These are phyloP conservation scores for Ophiocordyceps camponoti-rufipedis DNA, from an alignment of 2,329 filamentous ascomycete species.

Conservation along the genomic window DNA sequence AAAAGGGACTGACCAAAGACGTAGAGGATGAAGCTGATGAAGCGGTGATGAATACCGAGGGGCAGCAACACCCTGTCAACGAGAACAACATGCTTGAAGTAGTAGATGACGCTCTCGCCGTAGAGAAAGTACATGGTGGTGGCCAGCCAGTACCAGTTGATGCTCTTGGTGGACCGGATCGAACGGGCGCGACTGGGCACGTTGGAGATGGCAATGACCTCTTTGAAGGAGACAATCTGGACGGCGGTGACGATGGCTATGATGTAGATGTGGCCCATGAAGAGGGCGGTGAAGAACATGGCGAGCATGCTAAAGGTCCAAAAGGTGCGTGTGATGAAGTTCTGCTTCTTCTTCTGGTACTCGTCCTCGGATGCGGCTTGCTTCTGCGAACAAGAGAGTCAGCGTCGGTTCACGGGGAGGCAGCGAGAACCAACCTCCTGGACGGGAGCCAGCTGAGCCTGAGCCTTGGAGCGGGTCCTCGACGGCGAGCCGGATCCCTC, in stretches of 20 bases:
- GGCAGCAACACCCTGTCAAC: constrained; percentile 87
- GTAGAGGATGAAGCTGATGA: constrained; percentile 97
- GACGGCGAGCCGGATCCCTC: constrained; percentile 19
- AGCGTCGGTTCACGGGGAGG: neutral
- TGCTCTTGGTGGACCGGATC: constrained; percentile 80
- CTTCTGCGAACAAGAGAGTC: constrained; percentile 16
- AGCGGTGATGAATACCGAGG: constrained; percentile 89
- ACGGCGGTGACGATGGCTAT: constrained; percentile 82
- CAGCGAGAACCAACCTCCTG: constrained; percentile 13
- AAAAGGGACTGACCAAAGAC: constrained; percentile 51
- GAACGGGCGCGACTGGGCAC: constrained; percentile 83
- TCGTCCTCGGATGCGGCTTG: constrained; percentile 33
- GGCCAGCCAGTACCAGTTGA: constrained; percentile 99
- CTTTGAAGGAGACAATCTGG: constrained; percentile 96
- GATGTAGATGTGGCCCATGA: constrained; percentile 95
- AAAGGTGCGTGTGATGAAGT: constrained; percentile 89
- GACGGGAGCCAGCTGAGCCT: constrained; percentile 14
- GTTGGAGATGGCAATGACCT: constrained; percentile 94
- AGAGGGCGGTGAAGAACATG: constrained; percentile 78
- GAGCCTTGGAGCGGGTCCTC: constrained; percentile 9
- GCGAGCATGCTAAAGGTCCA: constrained; percentile 98
- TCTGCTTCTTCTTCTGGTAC: constrained; percentile 97
- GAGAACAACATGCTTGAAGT: constrained; percentile 96
- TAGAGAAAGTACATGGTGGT: constrained; percentile 99
- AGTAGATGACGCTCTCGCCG: constrained; percentile 97